phyloP scores from a whole-genome alignment of 306 rosid genomes.

The Inga oerstediana region DNA sequence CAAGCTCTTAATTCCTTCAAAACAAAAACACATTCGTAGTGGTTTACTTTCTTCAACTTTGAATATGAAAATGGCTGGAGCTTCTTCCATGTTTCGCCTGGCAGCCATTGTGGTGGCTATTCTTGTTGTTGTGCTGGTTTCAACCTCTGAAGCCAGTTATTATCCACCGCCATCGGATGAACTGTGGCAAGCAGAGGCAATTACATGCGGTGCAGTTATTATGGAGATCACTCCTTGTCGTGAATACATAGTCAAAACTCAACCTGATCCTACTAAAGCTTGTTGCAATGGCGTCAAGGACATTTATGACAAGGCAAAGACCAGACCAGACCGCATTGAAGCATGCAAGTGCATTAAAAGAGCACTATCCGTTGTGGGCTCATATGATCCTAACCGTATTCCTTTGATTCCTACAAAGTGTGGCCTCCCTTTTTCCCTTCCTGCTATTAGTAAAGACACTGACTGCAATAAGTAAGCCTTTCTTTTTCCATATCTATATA shows the following conservation, averaged over 20 bases:
- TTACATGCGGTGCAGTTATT: not conserved
- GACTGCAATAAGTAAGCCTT: constrained; percentile 17
- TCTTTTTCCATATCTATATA: not conserved
- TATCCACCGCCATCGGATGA: not conserved
- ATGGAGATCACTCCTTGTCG: not conserved
- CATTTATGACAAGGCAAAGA: not conserved
- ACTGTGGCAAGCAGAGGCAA: not conserved
- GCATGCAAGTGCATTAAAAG: constrained; percentile 34
- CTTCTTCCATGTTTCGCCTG: constrained; percentile 6
- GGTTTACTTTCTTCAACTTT: too few species aligned
- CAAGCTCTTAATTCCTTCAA: not conserved
- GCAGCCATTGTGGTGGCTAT: not conserved
- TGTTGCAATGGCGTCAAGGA: constrained; percentile 31
- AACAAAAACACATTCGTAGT: not conserved
- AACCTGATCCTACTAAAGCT: not conserved
- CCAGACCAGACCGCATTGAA: not conserved
- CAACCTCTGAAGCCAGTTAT: constrained; percentile 2
- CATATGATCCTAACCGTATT: constrained; percentile 27
- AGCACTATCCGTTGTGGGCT: not conserved
- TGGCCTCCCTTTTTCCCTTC: constrained; percentile 8
- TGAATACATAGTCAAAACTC: not conserved
- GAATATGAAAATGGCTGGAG: not conserved
- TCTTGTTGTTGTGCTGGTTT: not conserved
- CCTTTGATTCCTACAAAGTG: constrained; percentile 25
- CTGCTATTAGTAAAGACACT: constrained; percentile 26